phyloP scores from a whole-genome alignment of 164 flowering plant species.

The Tetrastigma voinierianum region DNA sequence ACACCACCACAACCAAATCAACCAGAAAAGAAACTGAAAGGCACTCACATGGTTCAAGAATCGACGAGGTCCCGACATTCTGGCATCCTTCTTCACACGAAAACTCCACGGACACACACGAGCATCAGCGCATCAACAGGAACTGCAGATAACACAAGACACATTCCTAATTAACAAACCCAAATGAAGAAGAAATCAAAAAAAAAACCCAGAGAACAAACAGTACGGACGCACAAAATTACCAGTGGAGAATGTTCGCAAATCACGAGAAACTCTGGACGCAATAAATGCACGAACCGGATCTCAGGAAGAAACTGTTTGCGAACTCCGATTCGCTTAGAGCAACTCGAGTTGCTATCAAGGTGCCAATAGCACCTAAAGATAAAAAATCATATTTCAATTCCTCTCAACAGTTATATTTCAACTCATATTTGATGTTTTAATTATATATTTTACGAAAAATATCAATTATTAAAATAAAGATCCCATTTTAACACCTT shows the following conservation, averaged over 20 bases:
- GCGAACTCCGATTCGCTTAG: background rate
- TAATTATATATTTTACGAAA: no score
- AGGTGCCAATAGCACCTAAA: no score
- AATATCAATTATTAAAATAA: no score
- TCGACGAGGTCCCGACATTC: constrained; percentile 2
- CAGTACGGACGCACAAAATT: background rate
- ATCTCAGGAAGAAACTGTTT: background rate
- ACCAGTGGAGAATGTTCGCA: constrained; percentile 7
- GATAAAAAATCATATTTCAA: no score
- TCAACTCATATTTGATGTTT: no score
- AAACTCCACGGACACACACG: background rate
- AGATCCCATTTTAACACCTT: no score
- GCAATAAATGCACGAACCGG: constrained; percentile 18
- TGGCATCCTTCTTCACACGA: constrained; percentile 5
- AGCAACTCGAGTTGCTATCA: no score
- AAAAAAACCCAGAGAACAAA: background rate
- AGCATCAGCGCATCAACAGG: background rate
- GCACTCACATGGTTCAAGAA: constrained; percentile 6
- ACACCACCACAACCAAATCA: background rate
- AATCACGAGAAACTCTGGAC: constrained; percentile 19
- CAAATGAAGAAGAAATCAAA: constrained; percentile 1
- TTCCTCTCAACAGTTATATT: no score
- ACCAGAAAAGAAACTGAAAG: no score
- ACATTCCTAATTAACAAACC: constrained; percentile 6
- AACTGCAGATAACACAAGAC: background rate